These are phyloP conservation scores for Neurospora tetrasperma DNA, from an alignment of 495 filamentous ascomycete genomes.

Conservation along the genomic window DNA sequence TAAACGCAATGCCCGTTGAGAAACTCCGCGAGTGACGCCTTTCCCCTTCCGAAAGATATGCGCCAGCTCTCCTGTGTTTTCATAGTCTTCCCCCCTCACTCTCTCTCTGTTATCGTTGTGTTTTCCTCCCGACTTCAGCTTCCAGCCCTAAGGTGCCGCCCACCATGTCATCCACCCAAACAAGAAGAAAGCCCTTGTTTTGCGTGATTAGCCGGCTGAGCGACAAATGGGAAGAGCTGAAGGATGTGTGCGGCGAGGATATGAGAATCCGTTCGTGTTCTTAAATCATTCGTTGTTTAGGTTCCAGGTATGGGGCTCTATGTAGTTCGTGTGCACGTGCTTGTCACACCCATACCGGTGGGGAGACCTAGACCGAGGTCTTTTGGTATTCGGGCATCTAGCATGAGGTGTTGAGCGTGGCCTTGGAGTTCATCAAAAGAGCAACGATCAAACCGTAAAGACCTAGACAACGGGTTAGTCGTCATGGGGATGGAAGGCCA, in stretches of 20 bases:
- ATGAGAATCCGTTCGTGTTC: background rate
- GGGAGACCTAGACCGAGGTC: background rate
- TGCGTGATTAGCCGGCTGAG: background rate
- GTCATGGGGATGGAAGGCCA: constrained; percentile 1
- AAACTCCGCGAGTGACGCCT: background rate
- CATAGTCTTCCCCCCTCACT: background rate
- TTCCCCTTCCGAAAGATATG: background rate
- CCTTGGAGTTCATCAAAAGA: constrained; percentile 95
- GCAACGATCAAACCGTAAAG: constrained; percentile 98
- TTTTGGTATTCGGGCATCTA: constrained; percentile 2
- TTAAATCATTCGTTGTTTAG: background rate
- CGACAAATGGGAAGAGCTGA: background rate
- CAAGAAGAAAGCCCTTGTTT: background rate
- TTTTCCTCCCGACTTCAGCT: background rate
- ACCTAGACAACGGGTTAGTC: constrained; percentile 39
- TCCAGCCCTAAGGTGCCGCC: background rate
- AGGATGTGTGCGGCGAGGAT: background rate
- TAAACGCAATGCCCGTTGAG: constrained; percentile 7
- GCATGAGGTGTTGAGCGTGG: constrained; percentile 41
- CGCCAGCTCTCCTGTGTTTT: background rate
- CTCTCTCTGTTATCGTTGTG: background rate
- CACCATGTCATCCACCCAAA: background rate
- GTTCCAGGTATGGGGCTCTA: background rate
- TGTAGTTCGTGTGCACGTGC: background rate
- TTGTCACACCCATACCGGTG: background rate